Conservation (phyloP, 768 basidiomycete genomes). For the Auriscalpium microsporum region DNA sequence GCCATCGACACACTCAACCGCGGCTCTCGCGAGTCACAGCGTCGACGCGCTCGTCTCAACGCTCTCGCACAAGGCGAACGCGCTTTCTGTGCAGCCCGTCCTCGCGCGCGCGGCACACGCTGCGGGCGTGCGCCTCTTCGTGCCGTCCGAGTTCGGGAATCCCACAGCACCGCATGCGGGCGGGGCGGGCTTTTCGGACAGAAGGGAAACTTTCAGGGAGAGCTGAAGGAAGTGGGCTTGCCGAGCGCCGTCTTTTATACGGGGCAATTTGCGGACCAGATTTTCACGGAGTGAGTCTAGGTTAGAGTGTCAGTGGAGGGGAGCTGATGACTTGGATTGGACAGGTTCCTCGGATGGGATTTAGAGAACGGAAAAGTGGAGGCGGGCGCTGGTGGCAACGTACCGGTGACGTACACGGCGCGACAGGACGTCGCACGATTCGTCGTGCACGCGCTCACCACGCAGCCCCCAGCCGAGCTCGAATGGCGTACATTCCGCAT, state of each 20-base stretch:
- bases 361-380: slow-evolving; percentile 8
- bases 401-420: slow-evolving; percentile 12
- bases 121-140: slow-evolving; percentile 23
- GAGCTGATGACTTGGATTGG: background rate
- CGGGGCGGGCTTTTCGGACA: background rate
- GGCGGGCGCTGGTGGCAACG: slow-evolving; percentile 13
- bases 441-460: slow-evolving; percentile 11
- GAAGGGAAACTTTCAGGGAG: background rate
- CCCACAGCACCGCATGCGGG: slow-evolving; percentile 4
- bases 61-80: background rate
- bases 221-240: slow-evolving; percentile 5
- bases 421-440: slow-evolving; percentile 11
- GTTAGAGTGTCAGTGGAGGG: background rate
- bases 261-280: slow-evolving; percentile 8
- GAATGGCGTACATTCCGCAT: slow-evolving; percentile 4
- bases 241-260: slow-evolving; percentile 13
- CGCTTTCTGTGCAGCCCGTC: slow-evolving; percentile 8
- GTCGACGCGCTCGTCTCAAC: slow-evolving; percentile 13
- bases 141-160: slow-evolving; percentile 24
- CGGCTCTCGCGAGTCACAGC: background rate
- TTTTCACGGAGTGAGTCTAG: slow-evolving; percentile 4
- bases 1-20: slow-evolving; percentile 1
- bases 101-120: slow-evolving; percentile 17
- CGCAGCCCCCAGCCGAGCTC: slow-evolving; percentile 7
- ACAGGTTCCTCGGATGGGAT: slow-evolving; percentile 4